These are phyloP conservation scores for Phlyctochytrium arcticum DNA, from an alignment of 192 early-diverging fungal genomes.

Conservation along the genomic window DNA sequence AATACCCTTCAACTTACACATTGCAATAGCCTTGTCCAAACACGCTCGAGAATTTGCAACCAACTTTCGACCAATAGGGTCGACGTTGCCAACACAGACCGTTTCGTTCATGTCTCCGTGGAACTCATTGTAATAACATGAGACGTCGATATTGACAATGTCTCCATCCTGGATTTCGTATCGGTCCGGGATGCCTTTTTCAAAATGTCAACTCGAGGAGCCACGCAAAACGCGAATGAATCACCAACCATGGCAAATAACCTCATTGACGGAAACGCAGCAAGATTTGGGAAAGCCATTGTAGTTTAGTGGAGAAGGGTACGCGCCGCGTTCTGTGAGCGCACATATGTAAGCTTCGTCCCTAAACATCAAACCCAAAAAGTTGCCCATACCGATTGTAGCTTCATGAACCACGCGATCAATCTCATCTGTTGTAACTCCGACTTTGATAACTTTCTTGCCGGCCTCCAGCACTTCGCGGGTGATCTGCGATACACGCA, in stretches of 20 bases:
- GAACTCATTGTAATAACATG: conserved; percentile 84
- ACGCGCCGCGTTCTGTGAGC: conserved; percentile 69
- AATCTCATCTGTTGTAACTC: conserved; percentile 93
- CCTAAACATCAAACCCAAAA: background rate
- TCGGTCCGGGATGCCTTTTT: conserved; percentile 86
- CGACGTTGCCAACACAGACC: conserved; percentile 85
- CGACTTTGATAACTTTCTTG: conserved; percentile 69
- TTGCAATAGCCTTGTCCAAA: conserved; percentile 86
- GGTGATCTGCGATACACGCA: conserved; percentile 49
- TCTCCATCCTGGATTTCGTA: conserved; percentile 92
- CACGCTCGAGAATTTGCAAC: conserved; percentile 82
- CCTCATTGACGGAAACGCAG: conserved; percentile 88
- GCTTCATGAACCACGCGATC: conserved; percentile 96
- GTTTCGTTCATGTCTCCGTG: conserved; percentile 96
- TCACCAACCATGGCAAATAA: conserved; percentile 89
- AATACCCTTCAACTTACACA: conserved; percentile 43
- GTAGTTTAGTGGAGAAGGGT: conserved; percentile 97
- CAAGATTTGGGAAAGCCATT: conserved; percentile 92
- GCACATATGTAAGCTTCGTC: background rate
- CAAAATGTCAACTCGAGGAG: background rate
- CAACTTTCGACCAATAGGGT: conserved; percentile 65
- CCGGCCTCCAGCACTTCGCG: conserved; percentile 92
- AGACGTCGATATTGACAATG: conserved; percentile 93
- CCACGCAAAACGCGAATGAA: background rate
- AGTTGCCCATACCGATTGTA: conserved; percentile 53